These are phyloP conservation scores for Dicorynia guianensis DNA, from an alignment of 306 rosid species.

Conservation along the genomic window DNA sequence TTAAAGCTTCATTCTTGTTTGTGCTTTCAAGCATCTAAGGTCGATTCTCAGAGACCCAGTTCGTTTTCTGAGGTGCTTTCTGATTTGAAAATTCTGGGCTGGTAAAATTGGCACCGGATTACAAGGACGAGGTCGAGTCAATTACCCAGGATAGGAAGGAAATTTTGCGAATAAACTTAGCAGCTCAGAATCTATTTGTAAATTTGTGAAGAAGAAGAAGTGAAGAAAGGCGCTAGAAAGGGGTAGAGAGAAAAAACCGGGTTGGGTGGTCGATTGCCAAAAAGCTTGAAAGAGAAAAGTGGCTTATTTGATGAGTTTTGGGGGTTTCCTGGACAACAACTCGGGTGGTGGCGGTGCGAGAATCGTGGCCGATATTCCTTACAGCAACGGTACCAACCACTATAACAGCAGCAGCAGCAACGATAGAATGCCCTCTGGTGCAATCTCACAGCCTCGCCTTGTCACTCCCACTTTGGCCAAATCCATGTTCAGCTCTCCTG, in stretches of 20 bases:
- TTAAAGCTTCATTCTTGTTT: conserved; percentile 32
- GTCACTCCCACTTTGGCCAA: conserved; percentile 80
- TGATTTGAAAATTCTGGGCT: conserved; percentile 28
- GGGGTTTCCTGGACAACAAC: conserved; percentile 75
- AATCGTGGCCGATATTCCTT: conserved; percentile 70
- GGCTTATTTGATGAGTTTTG: conserved; percentile 90
- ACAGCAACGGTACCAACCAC: conserved; percentile 39
- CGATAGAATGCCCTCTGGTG: conserved; percentile 72
- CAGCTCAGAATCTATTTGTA: neutral
- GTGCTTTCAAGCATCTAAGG: conserved; percentile 29
- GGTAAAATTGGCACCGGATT: conserved; percentile 13
- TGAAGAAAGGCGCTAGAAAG: too few relatives aligned
- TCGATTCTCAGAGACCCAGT: conserved; percentile 43
- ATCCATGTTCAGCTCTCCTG: conserved; percentile 93
- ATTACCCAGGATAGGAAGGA: neutral
- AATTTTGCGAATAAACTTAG: conserved; percentile 16
- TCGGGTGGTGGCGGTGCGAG: conserved; percentile 70
- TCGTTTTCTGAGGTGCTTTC: conserved; percentile 32
- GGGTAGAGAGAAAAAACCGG: neutral
- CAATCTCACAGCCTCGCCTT: conserved; percentile 76
- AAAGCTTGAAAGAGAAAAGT: neutral
- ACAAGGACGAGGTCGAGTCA: conserved; percentile 2
- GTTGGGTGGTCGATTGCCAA: neutral
- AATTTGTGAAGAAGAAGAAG: neutral
- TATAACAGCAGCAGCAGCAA: conserved; percentile 25